Base-by-base conservation (phyloP, 805 yeast genomes). In the Metschnikowia cubensis region DNA sequence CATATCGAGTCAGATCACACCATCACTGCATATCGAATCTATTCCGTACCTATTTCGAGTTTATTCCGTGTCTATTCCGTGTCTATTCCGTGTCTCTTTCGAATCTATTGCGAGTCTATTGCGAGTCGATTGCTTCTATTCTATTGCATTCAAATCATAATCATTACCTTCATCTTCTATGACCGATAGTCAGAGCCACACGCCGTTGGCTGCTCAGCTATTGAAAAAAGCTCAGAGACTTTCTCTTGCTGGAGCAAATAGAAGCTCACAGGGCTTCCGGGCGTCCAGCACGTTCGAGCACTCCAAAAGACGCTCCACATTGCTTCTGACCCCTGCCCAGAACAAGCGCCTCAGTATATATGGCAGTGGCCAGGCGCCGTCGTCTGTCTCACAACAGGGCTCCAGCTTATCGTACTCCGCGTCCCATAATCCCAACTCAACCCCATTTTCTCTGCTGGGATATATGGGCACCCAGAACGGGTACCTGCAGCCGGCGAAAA, bases 271-370 rank as follows among this genome's bases (percentile, higher is more conserved):
- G 47, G 61, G 48, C 32, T 49, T 57, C 41, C 59, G 62, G 8
- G 62, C 62, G 31, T 45, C 65, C 35, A 47, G 40, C 45, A 42
- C 49, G 35, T 55, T 39, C 50, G 63, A 47, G 57, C 55, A 49
- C 49, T 54, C 61, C 21, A 65, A 66, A 46, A 55, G 73, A 36
- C 54, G 65, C 45, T 68, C 71, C 45, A 55, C 59, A 14, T 55
- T 67, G 14, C 59, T 67, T 10, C 59, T 62, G 46, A 68, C 74
- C 1, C 73, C 74, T 14, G 72, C 72, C 6, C 64, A 67, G 45
- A 61, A 63, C 43, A 60, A 59, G 41, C 59, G 59, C 21, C 45
- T 42, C 36, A 53, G 53, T 49, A 34, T 50, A 6, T 35, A 46
- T 17, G 50, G 50, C 43, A 38, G 40, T 22, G 45, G 45, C 25